These are phyloP conservation scores for Tetrahymena thermophila DNA, from an alignment of 73 alveolate species.

Conservation along the genomic window DNA sequence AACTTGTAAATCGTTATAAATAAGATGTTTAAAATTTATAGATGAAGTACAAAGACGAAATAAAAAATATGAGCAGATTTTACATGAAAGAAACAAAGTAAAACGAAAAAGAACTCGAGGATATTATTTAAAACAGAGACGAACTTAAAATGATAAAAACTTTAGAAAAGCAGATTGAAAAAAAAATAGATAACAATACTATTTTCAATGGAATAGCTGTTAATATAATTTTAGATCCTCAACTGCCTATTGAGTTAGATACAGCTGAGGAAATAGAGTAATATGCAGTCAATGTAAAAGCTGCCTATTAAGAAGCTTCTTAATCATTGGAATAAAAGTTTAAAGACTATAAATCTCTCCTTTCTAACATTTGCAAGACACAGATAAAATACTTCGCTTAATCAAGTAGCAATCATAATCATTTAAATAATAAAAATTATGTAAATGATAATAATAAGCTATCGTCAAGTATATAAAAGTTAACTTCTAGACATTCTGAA, in stretches of 20 bases:
- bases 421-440: background rate
- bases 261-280: background rate
- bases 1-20: background rate
- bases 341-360: constrained; percentile 1
- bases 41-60: background rate
- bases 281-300: background rate
- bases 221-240: constrained; percentile 22
- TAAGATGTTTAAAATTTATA: background rate
- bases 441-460: background rate
- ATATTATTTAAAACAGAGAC: background rate
- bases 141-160: background rate
- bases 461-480: background rate
- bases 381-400: background rate
- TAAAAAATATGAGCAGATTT: background rate
- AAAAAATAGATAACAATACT: constrained; percentile 10
- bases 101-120: background rate
- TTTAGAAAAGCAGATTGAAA: constrained; percentile 7
- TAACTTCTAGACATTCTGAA: background rate
- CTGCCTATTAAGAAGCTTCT: constrained; percentile 29
- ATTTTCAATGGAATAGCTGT: constrained; percentile 31
- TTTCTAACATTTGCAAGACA: background rate
- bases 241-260: constrained; percentile 11
- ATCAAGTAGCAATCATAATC: background rate
- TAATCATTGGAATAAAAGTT: constrained; percentile 3
- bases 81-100: background rate